Evolutionary conservation across 805 yeast species (phyloP).

Genomic region (Lachancea sp.): DNA sequence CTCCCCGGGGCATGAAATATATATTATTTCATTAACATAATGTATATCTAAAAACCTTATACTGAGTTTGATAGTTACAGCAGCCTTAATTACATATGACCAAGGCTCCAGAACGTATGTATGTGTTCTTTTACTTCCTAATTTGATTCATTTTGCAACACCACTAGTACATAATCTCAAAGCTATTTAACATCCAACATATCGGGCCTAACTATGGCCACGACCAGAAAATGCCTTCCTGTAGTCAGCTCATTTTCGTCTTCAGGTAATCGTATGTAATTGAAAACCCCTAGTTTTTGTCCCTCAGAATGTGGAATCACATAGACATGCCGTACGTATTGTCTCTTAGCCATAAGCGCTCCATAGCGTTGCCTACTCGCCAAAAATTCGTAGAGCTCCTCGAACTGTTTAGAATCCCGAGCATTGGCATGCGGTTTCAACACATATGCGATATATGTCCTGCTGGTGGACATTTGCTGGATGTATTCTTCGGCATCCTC

Average conservation of each 20-base stretch:
- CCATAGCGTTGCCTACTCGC: constrained; percentile 17
- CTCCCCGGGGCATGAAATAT: constrained; percentile 12
- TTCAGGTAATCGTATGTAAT: constrained; percentile 12
- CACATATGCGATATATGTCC: constrained; percentile 20
- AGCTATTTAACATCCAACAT: constrained; percentile 5
- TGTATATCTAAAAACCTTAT: constrained; percentile 14
- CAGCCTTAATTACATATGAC: neutral
- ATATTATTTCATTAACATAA: constrained; percentile 15
- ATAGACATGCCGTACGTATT: constrained; percentile 24
- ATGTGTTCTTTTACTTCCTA: too few species aligned
- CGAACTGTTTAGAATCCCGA: constrained; percentile 15
- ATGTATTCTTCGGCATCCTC: constrained; percentile 21
- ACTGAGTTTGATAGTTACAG: constrained; percentile 7
- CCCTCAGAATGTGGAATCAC: constrained; percentile 31
- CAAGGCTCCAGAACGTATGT: too few species aligned
- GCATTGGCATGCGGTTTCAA: constrained; percentile 14
- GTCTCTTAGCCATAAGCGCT: constrained; percentile 19
- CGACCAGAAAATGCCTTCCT: constrained; percentile 4
- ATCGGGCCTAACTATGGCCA: constrained; percentile 10
- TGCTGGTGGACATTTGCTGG: constrained; percentile 17
- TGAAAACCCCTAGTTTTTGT: constrained; percentile 27
- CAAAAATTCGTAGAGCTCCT: constrained; percentile 17
- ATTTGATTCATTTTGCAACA: too few species aligned
- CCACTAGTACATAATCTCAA: neutral
- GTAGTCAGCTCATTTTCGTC: neutral